Base-by-base conservation (phyloP, 805 yeast species). In the Zygosaccharomyces pseudorouxii region DNA sequence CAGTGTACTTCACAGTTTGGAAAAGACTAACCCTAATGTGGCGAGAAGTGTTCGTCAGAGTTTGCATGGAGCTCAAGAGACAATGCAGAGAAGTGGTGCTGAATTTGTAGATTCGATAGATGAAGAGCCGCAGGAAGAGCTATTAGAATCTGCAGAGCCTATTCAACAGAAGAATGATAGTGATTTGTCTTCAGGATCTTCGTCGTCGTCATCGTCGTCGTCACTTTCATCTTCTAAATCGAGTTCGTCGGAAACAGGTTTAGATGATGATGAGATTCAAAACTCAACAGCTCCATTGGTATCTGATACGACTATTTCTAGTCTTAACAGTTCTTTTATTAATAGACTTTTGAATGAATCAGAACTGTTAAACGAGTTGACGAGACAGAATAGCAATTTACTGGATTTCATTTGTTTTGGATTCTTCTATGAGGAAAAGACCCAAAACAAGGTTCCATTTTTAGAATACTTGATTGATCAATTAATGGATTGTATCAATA, bases 331-430 rank as follows among this genome's bases (percentile, higher is more conserved):
- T 35, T 53, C 56, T 5, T 75, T 71, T 48, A 70, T 74, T 16
- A 70, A 71, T 39, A 56, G 61, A 37, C 51, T 71, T 1, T 53
- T 74, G 33, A 70, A 69, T 41, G 76, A 74, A 48, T 58, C 71
- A 0, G 71, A 69, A 48, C 58, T 75, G n/a, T 56, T 73, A 45
- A 69, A 64, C 39, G 69, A 65, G 39, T 53, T 75, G 43, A 64
- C 71, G 18, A 67, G 70, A 31, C 72, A 71, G 55, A 71, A 72
- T 52, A 68, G 67, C 47, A 59, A 57, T 12, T 48, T 67, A 31
- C 39, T 81, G 12, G 85, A 81, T 57, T 70, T 80, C 48, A 65
- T 81, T 27, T 74, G 81, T 50, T 65, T 71, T 48, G 77, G 77
- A 0, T 72, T 70, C 53, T 66, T 70, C 46, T 67, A 55, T 54